Conservation (phyloP, 108 stramenopile genomes). For the Bacterosira constricta region DNA sequence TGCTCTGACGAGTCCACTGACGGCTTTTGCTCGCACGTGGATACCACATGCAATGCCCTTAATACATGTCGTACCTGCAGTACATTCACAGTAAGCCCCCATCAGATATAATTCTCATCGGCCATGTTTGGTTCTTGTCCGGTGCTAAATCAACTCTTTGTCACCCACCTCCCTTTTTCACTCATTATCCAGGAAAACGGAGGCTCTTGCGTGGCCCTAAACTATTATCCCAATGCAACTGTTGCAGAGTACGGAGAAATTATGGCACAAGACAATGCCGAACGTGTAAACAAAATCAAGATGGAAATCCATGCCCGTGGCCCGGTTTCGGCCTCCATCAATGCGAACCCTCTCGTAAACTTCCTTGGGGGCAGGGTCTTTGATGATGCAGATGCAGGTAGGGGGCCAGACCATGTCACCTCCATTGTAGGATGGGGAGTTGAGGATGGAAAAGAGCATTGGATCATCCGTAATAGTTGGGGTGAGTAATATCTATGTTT, state of each 20-base stretch:
- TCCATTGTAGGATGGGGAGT: conserved; percentile 91
- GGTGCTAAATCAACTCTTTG: too few relatives aligned
- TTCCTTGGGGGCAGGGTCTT: conserved; percentile 78
- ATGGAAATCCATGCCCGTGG: conserved; percentile 86
- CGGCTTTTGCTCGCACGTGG: conserved; percentile 82
- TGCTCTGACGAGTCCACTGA: conserved; percentile 73
- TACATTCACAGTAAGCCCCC: conserved; percentile 37
- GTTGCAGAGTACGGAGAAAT: conserved; percentile 44
- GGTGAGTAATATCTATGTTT: too few relatives aligned
- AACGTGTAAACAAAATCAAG: conserved; percentile 40
- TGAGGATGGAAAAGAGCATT: conserved; percentile 69
- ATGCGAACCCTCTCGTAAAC: conserved; percentile 62
- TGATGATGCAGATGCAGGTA: conserved; percentile 48
- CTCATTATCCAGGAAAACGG: conserved; percentile 8
- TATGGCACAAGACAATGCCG: not conserved
- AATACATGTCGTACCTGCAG: conserved; percentile 70
- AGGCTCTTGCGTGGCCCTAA: conserved; percentile 56
- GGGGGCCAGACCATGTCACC: conserved; percentile 81
- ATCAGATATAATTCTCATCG: conserved; percentile 4
- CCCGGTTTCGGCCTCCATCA: conserved; percentile 87
- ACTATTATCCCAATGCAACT: conserved; percentile 73
- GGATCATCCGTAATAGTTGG: conserved; percentile 91
- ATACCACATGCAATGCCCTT: conserved; percentile 66
- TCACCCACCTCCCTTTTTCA: conserved; percentile 58
- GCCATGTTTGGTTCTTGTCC: conserved; percentile 3